phyloP scores from a whole-genome alignment of 2,329 filamentous ascomycete species.

The Alternaria consortialis region DNA sequence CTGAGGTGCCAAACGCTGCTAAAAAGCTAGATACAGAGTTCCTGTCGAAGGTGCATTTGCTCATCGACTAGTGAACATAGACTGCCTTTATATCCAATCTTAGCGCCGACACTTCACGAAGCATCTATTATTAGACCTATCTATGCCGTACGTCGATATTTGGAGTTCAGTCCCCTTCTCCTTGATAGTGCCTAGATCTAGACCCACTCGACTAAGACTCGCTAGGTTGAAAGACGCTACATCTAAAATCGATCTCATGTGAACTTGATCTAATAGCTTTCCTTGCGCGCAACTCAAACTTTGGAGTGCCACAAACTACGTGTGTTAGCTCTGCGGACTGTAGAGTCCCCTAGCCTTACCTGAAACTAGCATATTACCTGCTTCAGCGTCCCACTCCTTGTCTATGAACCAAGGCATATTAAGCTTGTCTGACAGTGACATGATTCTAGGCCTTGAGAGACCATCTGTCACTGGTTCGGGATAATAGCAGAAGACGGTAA shows the following conservation, averaged over 20 bases:
- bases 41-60: background rate
- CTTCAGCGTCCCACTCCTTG: conserved; percentile 7
- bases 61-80: background rate
- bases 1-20: background rate
- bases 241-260: background rate
- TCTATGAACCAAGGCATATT: conserved; percentile 12
- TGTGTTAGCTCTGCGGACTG: background rate
- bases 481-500: background rate
- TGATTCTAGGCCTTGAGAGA: background rate
- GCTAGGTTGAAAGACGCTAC: background rate
- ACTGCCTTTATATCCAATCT: background rate
- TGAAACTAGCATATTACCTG: conserved; percentile 13
- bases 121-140: background rate
- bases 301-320: conserved; percentile 6
- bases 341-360: background rate
- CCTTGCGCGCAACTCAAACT: conserved; percentile 7
- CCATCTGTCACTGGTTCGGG: background rate
- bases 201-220: background rate
- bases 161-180: background rate
- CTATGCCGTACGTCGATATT: background rate
- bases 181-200: background rate
- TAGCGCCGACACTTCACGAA: background rate
- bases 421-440: background rate
- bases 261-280: background rate
- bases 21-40: no score